Base-by-base conservation (phyloP, 2,329 filamentous ascomycete species). In the Neofusicoccum laricinum region DNA sequence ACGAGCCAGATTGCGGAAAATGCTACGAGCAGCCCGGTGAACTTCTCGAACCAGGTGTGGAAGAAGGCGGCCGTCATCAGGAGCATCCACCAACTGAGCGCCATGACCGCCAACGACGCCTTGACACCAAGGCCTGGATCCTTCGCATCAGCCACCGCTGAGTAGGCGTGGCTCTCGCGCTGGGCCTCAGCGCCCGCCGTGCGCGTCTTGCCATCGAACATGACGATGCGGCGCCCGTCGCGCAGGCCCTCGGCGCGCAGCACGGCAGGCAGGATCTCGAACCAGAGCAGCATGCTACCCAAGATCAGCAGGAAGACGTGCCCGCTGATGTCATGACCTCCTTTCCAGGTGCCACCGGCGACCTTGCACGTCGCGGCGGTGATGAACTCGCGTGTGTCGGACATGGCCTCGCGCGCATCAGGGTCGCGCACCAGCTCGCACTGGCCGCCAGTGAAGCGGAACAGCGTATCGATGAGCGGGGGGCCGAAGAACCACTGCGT, bases 51-150 rank as follows among this genome's bases (percentile, higher is more conserved):
- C 93, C 94, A 98, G 0, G 95, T 99, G 77, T 99, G 95, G 73
- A 99, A 99, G 83, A 94, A 99, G 43, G 96, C 93, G 2, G 93
- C 93, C 45, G 95, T 99, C 95, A 99, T 99, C 66, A 98, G 83
- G 75, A 99, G 78, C 95, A 99, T 99, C 92, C 95, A 98, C 81
- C 89, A 86, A 73, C 89, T 92, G 73, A 97, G 71, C 0, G 78
- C 88, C 17, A 90, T 84, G 30, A 97, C 86, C 0, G 73, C 74
- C 74, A 85, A 67, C 69, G 79, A 69, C 71, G 79, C 78, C 67
- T 88, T 85, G 68, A 90, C 79, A 14, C 82, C 86, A 2, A 82
- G 80, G 64, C 85, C 75, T 53, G 70, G 69, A 61, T 70, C 64
- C 57, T 73, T 74, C 67, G 71, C 73, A 69, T 67, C 64, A 41